Base-by-base conservation (phyloP, 1,284 basidiomycete species). In the Leccinum ponderosum region DNA sequence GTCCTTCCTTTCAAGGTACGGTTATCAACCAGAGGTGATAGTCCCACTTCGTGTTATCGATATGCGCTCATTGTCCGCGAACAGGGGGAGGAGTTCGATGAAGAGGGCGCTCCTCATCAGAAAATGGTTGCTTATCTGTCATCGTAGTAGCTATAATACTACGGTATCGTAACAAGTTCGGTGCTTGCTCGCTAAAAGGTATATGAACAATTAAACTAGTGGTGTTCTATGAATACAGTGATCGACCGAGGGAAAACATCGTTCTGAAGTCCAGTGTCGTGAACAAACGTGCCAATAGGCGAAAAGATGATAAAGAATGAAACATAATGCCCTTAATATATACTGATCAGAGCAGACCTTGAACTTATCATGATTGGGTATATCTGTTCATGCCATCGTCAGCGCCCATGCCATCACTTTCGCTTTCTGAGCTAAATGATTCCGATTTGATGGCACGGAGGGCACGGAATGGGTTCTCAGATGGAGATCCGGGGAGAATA, bases 41-140 rank as follows among this genome's bases (percentile, higher is more conserved):
- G 64, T 58, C 56, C 55, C 62, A 27, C 65, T 58, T 56, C 57
- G 3, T 57, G 55, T 57, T 58, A 67, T 68, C 60, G 63, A 66
- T 62, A 53, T 62, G 44, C 50, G 42, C 58, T 64, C 62, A 68
- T 62, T 61, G 55, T 65, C 61, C 60, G 59, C 58, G 59, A 57
- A 57, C 69, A 92, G 89, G 91, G 90, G 61, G 80, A 82, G 42
- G 82, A 87, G 70, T 92, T 91, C 75, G 87, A 92, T 72, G 90
- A 92, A 74, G 90, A 92, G 62, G 90, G 90, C 50, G 88, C 82
- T 67, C 89, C 87, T 60, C 90, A 92, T 81, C 89, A 91, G 72
- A 85, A 84, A 74, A 90, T 92, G 90, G 80, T 86, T 63, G 74
- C 81, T 64, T 78, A 75, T 63, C 71, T 89, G 68, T 79, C 81